Evolutionary conservation across 805 yeast genomes (phyloP).

Genomic region (Suhomyces xylopsoci): DNA sequence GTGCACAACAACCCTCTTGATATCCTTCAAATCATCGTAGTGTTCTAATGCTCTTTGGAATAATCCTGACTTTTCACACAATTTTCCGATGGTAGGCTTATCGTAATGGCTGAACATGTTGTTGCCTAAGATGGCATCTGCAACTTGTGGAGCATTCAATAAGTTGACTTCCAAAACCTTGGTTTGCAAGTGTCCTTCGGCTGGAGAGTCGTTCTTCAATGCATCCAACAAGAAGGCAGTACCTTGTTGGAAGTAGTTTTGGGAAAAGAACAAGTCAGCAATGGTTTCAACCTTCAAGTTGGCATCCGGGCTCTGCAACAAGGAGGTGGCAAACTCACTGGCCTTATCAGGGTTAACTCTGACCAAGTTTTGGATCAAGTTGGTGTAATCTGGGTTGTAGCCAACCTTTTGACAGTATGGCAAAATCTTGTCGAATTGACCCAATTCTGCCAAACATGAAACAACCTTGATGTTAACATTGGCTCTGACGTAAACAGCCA

Average conservation of each 20-base stretch:
- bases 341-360: slow-evolving; percentile 97
- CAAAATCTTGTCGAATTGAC: slow-evolving; percentile 92
- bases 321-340: slow-evolving; percentile 90
- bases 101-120: slow-evolving; percentile 95
- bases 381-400: slow-evolving; percentile 86
- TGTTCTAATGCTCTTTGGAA: slow-evolving; percentile 95
- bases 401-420: slow-evolving; percentile 90
- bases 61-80: slow-evolving; percentile 95
- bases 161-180: slow-evolving; percentile 89
- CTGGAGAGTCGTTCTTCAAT: slow-evolving; percentile 86
- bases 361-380: slow-evolving; percentile 83
- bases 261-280: slow-evolving; percentile 92
- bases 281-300: slow-evolving; percentile 77
- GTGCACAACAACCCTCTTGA: slow-evolving; percentile 90
- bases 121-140: slow-evolving; percentile 96
- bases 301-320: slow-evolving; percentile 58
- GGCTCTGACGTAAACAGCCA: slow-evolving; percentile 86
- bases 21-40: slow-evolving; percentile 90
- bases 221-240: slow-evolving; percentile 96
- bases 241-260: slow-evolving; percentile 94
- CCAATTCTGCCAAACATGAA: slow-evolving; percentile 87
- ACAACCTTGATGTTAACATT: slow-evolving; percentile 85
- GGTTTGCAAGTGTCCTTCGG: slow-evolving; percentile 95
- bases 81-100: slow-evolving; percentile 84
- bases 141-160: slow-evolving; percentile 97